These are phyloP conservation scores for Forsythia viridissima DNA, from an alignment of 257 asterid genomes.

Conservation along the genomic window DNA sequence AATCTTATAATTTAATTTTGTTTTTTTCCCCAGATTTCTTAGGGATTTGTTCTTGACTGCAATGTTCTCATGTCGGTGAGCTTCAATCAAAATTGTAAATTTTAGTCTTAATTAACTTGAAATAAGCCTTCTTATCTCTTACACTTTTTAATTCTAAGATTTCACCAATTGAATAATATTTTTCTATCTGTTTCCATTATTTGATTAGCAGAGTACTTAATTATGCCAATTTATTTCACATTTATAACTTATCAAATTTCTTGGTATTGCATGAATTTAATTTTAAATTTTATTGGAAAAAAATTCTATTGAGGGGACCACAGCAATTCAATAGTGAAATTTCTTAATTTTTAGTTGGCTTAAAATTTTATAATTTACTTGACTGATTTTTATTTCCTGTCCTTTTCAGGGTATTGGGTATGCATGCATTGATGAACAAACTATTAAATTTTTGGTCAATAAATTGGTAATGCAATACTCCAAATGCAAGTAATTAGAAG, in stretches of 20 bases:
- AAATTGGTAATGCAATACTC: constrained; percentile 72
- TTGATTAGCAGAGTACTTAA: neutral
- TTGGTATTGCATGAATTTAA: neutral
- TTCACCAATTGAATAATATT: neutral
- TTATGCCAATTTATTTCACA: neutral
- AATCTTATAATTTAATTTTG: too few species aligned
- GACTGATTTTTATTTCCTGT: constrained; percentile 11
- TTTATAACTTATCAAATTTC: neutral
- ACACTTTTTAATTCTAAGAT: neutral
- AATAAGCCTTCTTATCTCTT: neutral
- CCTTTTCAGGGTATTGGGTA: constrained; percentile 42
- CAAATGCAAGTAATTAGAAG: constrained; percentile 30
- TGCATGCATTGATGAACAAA: constrained; percentile 44
- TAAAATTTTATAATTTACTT: neutral
- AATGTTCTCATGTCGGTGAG: too few species aligned
- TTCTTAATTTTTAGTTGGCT: neutral
- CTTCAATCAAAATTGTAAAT: neutral
- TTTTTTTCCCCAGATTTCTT: too few species aligned
- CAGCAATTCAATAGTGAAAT: neutral
- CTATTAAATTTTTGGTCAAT: constrained; percentile 32
- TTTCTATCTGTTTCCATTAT: too few species aligned
- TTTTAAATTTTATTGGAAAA: neutral
- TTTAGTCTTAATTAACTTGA: constrained; percentile 19
- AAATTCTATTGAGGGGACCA: neutral
- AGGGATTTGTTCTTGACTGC: too few species aligned